phyloP scores from a whole-genome alignment of 495 filamentous ascomycete genomes.

The Alectoria sarmentosa region DNA sequence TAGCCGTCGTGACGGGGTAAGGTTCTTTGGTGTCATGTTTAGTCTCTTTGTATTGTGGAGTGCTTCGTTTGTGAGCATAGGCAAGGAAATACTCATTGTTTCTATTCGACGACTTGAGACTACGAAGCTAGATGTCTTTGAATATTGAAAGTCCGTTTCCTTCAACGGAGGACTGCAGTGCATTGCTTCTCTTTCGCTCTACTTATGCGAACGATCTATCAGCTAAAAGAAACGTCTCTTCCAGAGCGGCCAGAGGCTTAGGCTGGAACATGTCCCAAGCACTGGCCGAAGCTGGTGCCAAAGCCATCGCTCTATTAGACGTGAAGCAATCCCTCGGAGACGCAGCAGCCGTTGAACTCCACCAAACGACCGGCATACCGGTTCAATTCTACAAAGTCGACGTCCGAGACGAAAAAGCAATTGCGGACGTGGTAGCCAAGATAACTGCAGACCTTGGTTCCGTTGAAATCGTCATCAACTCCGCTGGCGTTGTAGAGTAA shows the following conservation, averaged over 20 bases:
- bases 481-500: slow-evolving; percentile 77
- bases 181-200: no score
- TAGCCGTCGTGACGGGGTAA: slow-evolving; percentile 69
- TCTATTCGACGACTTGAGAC: no score
- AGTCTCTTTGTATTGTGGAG: no score
- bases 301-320: slow-evolving; percentile 68
- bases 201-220: no score
- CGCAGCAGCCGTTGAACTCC: slow-evolving; percentile 55
- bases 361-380: slow-evolving; percentile 59
- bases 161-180: no score
- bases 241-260: slow-evolving; percentile 66
- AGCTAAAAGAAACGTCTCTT: no score
- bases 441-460: slow-evolving; percentile 52
- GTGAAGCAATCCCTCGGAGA: slow-evolving; percentile 67
- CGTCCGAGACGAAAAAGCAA: slow-evolving; percentile 58
- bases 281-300: slow-evolving; percentile 63
- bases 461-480: slow-evolving; percentile 71
- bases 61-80: no score
- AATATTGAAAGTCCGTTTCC: no score
- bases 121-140: no score
- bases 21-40: no score
- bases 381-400: slow-evolving; percentile 73
- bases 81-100: no score
- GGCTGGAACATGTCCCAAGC: slow-evolving; percentile 72
- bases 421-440: slow-evolving; percentile 40